phyloP scores from a whole-genome alignment of 306 rosid species.

The Argentina anserina region DNA sequence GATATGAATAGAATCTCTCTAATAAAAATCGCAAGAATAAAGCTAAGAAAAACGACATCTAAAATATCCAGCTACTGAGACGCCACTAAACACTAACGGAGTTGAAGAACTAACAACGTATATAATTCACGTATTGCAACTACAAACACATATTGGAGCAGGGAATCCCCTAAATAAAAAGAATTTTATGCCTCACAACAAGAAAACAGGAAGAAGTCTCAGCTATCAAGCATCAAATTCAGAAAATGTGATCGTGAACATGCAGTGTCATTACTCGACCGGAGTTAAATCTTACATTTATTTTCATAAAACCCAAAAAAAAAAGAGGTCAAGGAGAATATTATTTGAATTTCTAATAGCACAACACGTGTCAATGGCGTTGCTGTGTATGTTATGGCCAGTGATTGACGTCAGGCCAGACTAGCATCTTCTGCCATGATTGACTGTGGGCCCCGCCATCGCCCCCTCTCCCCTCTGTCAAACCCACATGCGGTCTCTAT shows the following conservation, averaged over 20 bases:
- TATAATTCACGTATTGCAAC: too few species aligned
- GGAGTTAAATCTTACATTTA: not conserved
- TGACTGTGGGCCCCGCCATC: constrained; percentile 49
- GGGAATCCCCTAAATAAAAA: too few species aligned
- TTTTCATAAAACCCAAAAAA: not conserved
- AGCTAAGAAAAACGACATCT: too few species aligned
- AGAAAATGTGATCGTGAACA: not conserved
- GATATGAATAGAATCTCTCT: too few species aligned
- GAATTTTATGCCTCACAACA: too few species aligned
- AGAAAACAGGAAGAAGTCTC: not conserved
- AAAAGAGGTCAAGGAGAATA: not conserved
- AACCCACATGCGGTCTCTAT: constrained; percentile 65
- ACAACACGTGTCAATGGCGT: not conserved
- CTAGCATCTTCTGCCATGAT: constrained; percentile 58
- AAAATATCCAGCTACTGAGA: too few species aligned
- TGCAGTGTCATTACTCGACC: not conserved
- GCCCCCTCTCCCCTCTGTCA: constrained; percentile 47
- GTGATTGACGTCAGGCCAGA: constrained; percentile 65
- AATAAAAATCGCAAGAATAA: too few species aligned
- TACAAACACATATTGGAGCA: too few species aligned
- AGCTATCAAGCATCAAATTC: not conserved
- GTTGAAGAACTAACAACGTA: too few species aligned
- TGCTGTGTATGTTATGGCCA: constrained; percentile 40
- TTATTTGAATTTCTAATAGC: too few species aligned
- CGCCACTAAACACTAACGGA: too few species aligned